A percentile compares a stretch with the other conserved stretches of the same genome.
Evolutionary conservation across 345 rosid genomes (phyloP).

Genomic region (Durio zibethinus): DNA sequence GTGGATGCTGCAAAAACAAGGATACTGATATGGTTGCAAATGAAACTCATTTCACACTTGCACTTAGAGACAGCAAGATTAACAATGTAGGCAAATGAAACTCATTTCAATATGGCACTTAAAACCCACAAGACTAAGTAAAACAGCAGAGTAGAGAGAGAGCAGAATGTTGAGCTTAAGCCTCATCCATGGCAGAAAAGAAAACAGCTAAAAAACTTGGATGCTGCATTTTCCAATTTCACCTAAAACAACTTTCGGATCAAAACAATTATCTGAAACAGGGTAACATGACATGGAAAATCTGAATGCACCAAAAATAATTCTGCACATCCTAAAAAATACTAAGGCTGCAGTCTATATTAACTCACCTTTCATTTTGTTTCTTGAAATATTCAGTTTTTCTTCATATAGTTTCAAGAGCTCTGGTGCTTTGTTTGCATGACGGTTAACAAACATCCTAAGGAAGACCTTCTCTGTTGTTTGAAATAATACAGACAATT

Average conservation of each 20-base stretch:
- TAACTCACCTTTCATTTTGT: too few relatives aligned
- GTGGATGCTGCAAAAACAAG: not conserved
- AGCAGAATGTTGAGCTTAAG: not conserved
- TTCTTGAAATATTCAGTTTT: too few relatives aligned
- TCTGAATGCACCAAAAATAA: not conserved
- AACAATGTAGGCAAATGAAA: too few relatives aligned
- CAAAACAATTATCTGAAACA: not conserved
- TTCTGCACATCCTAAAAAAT: not conserved
- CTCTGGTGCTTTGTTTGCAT: constrained; percentile 32
- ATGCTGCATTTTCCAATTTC: not conserved
- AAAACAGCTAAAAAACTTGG: not conserved
- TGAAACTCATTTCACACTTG: not conserved
- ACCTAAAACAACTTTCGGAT: not conserved
- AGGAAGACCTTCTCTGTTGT: constrained; percentile 33
- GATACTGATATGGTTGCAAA: not conserved
- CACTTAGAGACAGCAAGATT: not conserved
- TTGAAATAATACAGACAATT: constrained; percentile 30
- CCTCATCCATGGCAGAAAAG: not conserved
- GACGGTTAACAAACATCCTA: constrained; percentile 33
- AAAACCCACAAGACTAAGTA: not conserved
- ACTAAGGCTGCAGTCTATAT: not conserved
- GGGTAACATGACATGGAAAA: not conserved
- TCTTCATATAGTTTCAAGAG: constrained; percentile 35
- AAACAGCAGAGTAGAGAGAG: not conserved
- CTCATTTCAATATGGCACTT: not conserved